Evolutionary conservation across 2,329 filamentous ascomycete genomes (phyloP).

Genomic region (Myriangium duriaei): DNA sequence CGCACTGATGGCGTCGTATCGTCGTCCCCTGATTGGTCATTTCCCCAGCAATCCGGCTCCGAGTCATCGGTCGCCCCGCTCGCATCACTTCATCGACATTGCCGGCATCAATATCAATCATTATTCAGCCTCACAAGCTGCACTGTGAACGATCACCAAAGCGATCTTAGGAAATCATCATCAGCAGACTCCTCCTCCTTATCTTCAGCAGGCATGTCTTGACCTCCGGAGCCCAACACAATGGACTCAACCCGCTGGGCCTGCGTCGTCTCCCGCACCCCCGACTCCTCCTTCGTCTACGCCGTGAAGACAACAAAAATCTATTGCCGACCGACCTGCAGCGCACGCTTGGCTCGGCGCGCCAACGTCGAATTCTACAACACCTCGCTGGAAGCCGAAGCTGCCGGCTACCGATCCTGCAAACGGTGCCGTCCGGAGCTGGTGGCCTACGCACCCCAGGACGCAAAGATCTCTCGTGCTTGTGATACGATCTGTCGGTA

Average conservation of each 20-base stretch:
- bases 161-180: no score
- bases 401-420: constrained; percentile 42
- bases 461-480: constrained; percentile 10
- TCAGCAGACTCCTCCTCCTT: no score
- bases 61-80: no score
- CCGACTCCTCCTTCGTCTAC: constrained; percentile 37
- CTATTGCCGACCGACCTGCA: constrained; percentile 51
- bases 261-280: constrained; percentile 3
- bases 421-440: constrained; percentile 41
- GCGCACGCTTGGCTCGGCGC: constrained; percentile 45
- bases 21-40: no score
- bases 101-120: no score
- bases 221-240: no score
- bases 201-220: no score
- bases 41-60: no score
- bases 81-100: no score
- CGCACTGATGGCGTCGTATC: no score
- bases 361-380: constrained; percentile 45
- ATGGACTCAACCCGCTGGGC: constrained; percentile 8
- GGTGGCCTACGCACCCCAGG: constrained; percentile 7
- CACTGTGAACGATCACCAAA: no score
- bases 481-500: constrained; percentile 5
- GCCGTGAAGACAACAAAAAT: constrained; percentile 43
- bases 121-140: no score
- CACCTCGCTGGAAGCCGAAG: constrained; percentile 33